These are phyloP conservation scores for Exophiala bonariae DNA, from an alignment of 2,329 filamentous ascomycete species.

Conservation along the genomic window DNA sequence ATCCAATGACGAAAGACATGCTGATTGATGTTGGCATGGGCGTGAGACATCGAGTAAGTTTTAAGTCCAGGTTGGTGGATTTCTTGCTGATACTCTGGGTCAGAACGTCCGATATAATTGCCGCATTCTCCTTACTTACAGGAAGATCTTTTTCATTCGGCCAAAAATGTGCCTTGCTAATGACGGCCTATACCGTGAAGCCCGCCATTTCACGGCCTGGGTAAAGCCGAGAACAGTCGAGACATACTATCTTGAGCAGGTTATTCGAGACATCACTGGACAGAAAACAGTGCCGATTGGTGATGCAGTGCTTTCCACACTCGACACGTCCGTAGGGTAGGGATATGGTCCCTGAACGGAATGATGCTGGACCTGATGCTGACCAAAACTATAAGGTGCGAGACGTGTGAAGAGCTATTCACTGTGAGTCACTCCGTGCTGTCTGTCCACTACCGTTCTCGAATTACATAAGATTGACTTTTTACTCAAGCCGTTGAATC, in stretches of 20 bases:
- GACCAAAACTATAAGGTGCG: too few species aligned
- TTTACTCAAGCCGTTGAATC: conserved; percentile 10
- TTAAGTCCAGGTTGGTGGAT: too few species aligned
- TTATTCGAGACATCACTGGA: conserved; percentile 58
- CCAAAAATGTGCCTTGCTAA: conserved; percentile 72
- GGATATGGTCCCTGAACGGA: too few species aligned
- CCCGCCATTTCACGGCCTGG: conserved; percentile 66
- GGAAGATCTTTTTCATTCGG: conserved; percentile 69
- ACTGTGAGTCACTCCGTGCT: conserved; percentile 33
- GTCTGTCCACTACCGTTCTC: too few species aligned
- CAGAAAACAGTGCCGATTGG: conserved; percentile 64
- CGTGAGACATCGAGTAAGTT: conserved; percentile 20
- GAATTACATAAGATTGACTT: neutral
- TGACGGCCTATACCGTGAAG: conserved; percentile 67
- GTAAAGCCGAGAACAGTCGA: conserved; percentile 56
- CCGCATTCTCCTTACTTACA: conserved; percentile 64
- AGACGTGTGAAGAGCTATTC: conserved; percentile 70
- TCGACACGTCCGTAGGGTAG: conserved; percentile 58
- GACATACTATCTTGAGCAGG: conserved; percentile 63
- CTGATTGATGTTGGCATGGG: conserved; percentile 53
- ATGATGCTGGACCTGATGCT: too few species aligned
- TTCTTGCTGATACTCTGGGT: conserved; percentile 41
- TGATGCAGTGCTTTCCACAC: conserved; percentile 63
- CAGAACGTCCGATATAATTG: conserved; percentile 65
- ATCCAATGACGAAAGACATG: conserved; percentile 64